These are phyloP conservation scores for Cymbopogon citratus DNA, from an alignment of 176 grass and related monocot genomes.

Conservation along the genomic window DNA sequence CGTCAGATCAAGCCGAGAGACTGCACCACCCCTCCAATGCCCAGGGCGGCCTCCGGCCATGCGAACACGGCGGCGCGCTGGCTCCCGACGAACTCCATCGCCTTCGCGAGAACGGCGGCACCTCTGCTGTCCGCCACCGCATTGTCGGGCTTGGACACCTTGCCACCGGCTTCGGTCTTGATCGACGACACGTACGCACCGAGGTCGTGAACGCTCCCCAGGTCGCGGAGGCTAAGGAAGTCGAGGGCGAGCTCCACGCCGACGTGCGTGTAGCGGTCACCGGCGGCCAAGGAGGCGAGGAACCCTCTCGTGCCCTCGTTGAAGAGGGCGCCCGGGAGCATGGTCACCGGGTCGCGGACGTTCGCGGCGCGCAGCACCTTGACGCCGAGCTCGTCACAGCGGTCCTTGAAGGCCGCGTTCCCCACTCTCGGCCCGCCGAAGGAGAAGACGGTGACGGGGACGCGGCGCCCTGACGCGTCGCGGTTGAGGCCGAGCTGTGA, in stretches of 20 bases:
- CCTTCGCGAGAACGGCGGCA: conserved; percentile 9
- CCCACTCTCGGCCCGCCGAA: conserved; percentile 58
- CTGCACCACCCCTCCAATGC: conserved; percentile 32
- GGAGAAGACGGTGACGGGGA: conserved; percentile 57
- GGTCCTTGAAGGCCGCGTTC: conserved; percentile 48
- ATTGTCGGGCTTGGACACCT: background rate
- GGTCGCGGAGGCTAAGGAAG: conserved; percentile 38
- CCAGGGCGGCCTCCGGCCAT: conserved; percentile 34
- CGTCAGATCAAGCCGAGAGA: conserved; percentile 28
- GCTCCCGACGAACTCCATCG: conserved; percentile 14
- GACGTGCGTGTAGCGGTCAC: conserved; percentile 48
- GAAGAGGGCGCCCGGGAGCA: conserved; percentile 41
- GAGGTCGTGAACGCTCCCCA: conserved; percentile 45
- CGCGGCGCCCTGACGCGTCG: background rate
- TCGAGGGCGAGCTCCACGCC: conserved; percentile 56
- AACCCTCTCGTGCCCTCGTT: conserved; percentile 37
- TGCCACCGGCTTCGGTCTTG: background rate
- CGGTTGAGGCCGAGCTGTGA: conserved; percentile 44
- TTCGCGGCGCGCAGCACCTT: conserved; percentile 55
- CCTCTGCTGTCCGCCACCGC: background rate
- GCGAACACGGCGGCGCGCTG: background rate
- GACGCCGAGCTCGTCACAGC: conserved; percentile 51
- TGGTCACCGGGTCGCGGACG: conserved; percentile 45
- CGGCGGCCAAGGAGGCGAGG: background rate
- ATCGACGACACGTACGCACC: conserved; percentile 37